Evolutionary conservation across 2,329 filamentous ascomycete genomes (phyloP), one percentile per base, ranked within the genome.

Genomic region (Delphinella strobiligena): DNA sequence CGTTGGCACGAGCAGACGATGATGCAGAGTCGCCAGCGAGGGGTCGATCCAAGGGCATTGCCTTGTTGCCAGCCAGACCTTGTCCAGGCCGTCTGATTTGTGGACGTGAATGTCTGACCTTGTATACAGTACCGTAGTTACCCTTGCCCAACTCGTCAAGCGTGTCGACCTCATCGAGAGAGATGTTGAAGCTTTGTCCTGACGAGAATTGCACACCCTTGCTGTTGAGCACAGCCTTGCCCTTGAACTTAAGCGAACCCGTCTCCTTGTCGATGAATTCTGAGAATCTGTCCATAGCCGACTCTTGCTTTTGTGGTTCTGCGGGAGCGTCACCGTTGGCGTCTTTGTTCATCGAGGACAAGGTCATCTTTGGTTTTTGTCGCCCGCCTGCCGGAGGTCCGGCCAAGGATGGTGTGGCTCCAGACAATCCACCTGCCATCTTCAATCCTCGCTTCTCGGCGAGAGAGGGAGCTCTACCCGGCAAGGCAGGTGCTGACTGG

Each of bases 81-180:
- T 72, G 63, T 2, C 76, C 76, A 7, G 71, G 69, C 54, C 69
- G 69, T 39, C 76, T 68, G 58, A 80, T 69, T 34, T 69, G 69
- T 5, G 76, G 75, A 53, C 86, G 80, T 41, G 82, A 78, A 62
- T 98, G 91, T 51, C 81, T 78, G 42, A 96, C 91, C 61, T 91
- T 95, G 71, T 93, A 96, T 3, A 98, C 91, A 1, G 89, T 96
- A 44, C 91, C 91, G 53, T 98, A 98, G 59, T 98, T 98, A 31
- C 91, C 91, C 62, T 96, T 98, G 34, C 91, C 91, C 10, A 98
- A 67, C 64, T 98, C 91, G 45, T 89, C 86, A 42, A 96, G 58
- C 1, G 85, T 89, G 52, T 96, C 86, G 4, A 98, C 83, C 59
- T 98, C 89, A 54, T 98, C 89, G 31, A 98, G 69, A 3, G 89